Evolutionary conservation across 805 yeast species (phyloP).

Genomic region (Blastobotrys americana): DNA sequence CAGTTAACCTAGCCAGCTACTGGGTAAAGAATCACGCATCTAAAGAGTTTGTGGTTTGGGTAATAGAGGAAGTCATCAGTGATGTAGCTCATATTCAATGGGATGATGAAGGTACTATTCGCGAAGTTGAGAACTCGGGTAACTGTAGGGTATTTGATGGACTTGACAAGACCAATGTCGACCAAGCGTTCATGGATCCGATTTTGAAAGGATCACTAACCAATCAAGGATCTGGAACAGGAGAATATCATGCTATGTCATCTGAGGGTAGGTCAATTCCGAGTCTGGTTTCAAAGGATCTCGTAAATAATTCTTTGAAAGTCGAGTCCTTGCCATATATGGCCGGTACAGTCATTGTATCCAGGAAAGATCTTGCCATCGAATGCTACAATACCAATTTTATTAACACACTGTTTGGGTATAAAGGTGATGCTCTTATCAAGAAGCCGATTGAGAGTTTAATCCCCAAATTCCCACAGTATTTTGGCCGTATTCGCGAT

Average conservation of each 20-base stretch:
- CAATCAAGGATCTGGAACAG: too few relatives aligned
- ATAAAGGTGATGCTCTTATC: conserved; percentile 28
- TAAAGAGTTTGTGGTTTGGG: conserved; percentile 65
- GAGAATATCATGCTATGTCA: not conserved
- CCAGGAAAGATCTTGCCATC: conserved; percentile 43
- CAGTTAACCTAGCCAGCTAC: conserved; percentile 73
- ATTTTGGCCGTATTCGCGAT: conserved; percentile 37
- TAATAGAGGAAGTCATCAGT: conserved; percentile 67
- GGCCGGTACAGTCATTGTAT: conserved; percentile 75
- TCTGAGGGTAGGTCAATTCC: not conserved
- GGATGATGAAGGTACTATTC: not conserved
- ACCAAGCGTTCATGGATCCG: not conserved
- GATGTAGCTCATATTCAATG: conserved; percentile 29
- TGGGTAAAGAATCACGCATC: conserved; percentile 69
- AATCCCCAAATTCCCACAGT: conserved; percentile 53
- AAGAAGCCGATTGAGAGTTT: conserved; percentile 47
- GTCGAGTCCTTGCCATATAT: conserved; percentile 61
- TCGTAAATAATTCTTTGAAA: not conserved
- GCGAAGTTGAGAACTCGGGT: not conserved
- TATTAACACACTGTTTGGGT: conserved; percentile 72
- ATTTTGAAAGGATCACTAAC: not conserved
- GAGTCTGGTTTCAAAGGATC: not conserved
- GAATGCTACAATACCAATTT: conserved; percentile 75
- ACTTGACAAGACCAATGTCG: not conserved
- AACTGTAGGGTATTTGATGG: not conserved